These are phyloP conservation scores for Yamadazyma triangularis DNA, from an alignment of 1,139 yeast species.

Conservation along the genomic window DNA sequence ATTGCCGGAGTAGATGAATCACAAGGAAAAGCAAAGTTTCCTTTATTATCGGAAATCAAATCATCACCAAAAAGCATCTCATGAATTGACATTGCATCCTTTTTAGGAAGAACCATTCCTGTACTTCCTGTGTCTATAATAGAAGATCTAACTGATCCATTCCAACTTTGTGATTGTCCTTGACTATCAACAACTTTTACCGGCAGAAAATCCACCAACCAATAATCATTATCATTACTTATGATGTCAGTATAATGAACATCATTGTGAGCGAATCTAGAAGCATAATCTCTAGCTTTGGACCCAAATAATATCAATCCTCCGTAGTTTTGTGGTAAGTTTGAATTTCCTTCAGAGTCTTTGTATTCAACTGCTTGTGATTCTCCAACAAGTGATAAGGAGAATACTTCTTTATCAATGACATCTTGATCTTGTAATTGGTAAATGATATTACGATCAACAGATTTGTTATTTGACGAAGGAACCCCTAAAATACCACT, in stretches of 20 bases:
- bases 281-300: constrained; percentile 13
- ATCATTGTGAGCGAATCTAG: constrained; percentile 10
- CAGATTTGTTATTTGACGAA: constrained; percentile 22
- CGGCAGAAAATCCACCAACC: constrained; percentile 47
- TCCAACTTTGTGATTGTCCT: constrained; percentile 9
- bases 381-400: constrained; percentile 17
- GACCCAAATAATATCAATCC: constrained; percentile 26
- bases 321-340: constrained; percentile 16
- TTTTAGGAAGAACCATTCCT: constrained; percentile 51
- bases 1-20: constrained; percentile 32
- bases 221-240: constrained; percentile 37
- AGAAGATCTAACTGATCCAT: constrained; percentile 22
- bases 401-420: constrained; percentile 20
- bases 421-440: constrained; percentile 15
- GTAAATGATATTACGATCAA: constrained; percentile 17
- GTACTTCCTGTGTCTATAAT: constrained; percentile 69
- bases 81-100: constrained; percentile 53
- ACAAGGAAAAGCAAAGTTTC: constrained; percentile 59
- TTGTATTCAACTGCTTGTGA: constrained; percentile 13
- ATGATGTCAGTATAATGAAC: constrained; percentile 38
- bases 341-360: constrained; percentile 6
- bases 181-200: constrained; percentile 19
- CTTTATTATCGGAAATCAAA: constrained; percentile 50
- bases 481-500: constrained; percentile 64
- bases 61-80: constrained; percentile 37